These are phyloP conservation scores for Marasmius fiardii DNA, from an alignment of 1,284 basidiomycete species.

Conservation along the genomic window DNA sequence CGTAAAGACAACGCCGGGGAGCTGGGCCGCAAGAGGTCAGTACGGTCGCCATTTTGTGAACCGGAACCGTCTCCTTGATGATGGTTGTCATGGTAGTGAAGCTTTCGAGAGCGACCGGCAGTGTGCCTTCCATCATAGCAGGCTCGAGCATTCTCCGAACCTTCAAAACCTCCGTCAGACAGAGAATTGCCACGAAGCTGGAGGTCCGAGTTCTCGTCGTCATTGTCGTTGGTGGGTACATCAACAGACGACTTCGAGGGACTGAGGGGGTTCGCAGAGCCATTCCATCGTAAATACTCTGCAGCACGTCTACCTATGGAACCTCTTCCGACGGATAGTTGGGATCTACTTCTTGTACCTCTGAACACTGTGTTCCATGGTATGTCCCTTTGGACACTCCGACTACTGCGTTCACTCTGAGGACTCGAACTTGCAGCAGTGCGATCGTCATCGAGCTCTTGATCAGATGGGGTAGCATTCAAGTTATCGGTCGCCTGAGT, in stretches of 20 bases:
- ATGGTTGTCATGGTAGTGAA: slow-evolving; percentile 53
- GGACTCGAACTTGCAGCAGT: slow-evolving; percentile 53
- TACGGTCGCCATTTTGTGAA: slow-evolving; percentile 32
- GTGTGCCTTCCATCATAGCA: slow-evolving; percentile 94
- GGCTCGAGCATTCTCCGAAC: slow-evolving; percentile 90
- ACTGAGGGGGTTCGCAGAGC: slow-evolving; percentile 63
- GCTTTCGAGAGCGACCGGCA: slow-evolving; percentile 59
- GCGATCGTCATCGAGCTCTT: slow-evolving; percentile 50
- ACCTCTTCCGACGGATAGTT: slow-evolving; percentile 58
- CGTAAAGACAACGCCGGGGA: slow-evolving; percentile 83
- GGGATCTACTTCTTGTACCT: slow-evolving; percentile 71
- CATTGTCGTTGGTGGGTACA: slow-evolving; percentile 33
- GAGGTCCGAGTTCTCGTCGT: slow-evolving; percentile 78
- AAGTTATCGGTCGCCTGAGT: slow-evolving; percentile 39
- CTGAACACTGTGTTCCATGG: slow-evolving; percentile 73
- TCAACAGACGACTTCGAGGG: slow-evolving; percentile 67
- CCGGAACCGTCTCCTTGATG: slow-evolving; percentile 25
- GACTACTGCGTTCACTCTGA: slow-evolving; percentile 63
- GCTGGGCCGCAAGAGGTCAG: slow-evolving; percentile 55
- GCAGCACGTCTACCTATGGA: slow-evolving; percentile 84
- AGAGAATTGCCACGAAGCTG: slow-evolving; percentile 72
- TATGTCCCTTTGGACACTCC: slow-evolving; percentile 53
- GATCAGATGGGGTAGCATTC: slow-evolving; percentile 38
- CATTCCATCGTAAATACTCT: slow-evolving; percentile 79
- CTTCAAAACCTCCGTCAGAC: slow-evolving; percentile 86